Conservation (phyloP, 2,329 filamentous ascomycete species). For the Dryadomyces sulphureus region DNA sequence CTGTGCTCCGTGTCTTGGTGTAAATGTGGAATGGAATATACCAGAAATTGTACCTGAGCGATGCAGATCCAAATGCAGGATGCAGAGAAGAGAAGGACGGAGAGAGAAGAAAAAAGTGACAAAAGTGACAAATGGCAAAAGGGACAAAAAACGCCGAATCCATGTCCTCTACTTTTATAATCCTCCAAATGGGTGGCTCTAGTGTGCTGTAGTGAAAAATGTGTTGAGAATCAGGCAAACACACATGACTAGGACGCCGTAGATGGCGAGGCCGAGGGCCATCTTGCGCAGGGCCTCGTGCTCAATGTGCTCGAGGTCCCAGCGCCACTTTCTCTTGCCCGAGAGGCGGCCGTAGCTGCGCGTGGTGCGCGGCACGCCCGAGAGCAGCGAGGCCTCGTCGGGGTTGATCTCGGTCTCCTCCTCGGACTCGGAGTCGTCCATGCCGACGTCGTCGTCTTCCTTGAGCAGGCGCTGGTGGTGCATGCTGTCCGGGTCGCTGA, state of each 20-base stretch:
- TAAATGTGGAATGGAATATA: no score
- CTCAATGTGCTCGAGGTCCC: constrained; percentile 50
- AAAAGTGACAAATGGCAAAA: background rate
- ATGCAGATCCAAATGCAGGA: no score
- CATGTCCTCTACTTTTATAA: background rate
- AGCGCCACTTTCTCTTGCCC: constrained; percentile 42
- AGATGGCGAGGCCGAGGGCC: constrained; percentile 62
- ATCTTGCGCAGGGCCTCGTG: constrained; percentile 52
- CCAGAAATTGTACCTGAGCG: no score
- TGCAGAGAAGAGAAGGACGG: no score
- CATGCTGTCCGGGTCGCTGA: constrained; percentile 74
- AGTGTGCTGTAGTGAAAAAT: constrained; percentile 58
- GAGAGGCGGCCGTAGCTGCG: constrained; percentile 23
- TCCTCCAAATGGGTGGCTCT: constrained; percentile 7
- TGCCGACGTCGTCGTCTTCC: constrained; percentile 73
- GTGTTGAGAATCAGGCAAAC: constrained; percentile 77
- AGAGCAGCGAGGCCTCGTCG: constrained; percentile 20
- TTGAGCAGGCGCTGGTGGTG: constrained; percentile 80
- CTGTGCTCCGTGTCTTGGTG: no score
- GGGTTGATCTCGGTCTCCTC: constrained; percentile 29
- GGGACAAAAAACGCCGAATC: background rate
- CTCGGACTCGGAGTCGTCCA: constrained; percentile 23
- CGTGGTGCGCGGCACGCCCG: constrained; percentile 21
- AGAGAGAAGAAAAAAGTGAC: background rate
- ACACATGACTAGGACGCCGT: constrained; percentile 78